These are phyloP conservation scores for Cyclostephanos tholiformis DNA, from an alignment of 108 stramenopile genomes.

Conservation along the genomic window DNA sequence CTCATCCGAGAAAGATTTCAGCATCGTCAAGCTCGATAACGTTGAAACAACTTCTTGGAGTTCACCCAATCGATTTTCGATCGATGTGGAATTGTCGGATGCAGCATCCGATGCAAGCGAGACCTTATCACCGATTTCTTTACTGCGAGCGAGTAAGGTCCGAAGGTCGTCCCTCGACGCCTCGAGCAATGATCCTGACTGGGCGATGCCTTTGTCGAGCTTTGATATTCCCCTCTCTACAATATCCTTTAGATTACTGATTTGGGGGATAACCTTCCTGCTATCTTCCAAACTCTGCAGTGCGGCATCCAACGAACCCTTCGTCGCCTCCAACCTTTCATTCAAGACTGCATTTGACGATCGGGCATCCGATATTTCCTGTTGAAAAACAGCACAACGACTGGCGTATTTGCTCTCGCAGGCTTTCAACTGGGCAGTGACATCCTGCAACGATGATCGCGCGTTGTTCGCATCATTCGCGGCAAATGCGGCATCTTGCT, in stretches of 20 bases:
- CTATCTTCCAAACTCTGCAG: slow-evolving; percentile 5
- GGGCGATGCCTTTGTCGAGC: slow-evolving; percentile 1
- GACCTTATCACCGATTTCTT: background rate
- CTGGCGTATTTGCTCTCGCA: slow-evolving; percentile 25
- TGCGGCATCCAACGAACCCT: slow-evolving; percentile 10
- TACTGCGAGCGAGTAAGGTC: background rate
- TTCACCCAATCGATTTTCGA: slow-evolving; percentile 13
- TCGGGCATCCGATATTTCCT: slow-evolving; percentile 12
- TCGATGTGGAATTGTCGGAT: background rate
- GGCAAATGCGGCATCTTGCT: slow-evolving; percentile 12
- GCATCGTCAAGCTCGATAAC: background rate
- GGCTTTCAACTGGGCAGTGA: slow-evolving; percentile 22
- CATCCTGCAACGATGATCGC: background rate
- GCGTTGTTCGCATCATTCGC: slow-evolving; percentile 1
- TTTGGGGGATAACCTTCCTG: slow-evolving; percentile 7
- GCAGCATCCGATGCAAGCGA: background rate
- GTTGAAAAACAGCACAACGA: slow-evolving; percentile 18
- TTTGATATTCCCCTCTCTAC: slow-evolving; percentile 3
- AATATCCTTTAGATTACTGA: slow-evolving; percentile 14
- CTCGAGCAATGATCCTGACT: slow-evolving; percentile 19
- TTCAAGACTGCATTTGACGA: slow-evolving; percentile 15
- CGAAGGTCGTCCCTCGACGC: slow-evolving; percentile 10
- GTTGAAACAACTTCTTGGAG: slow-evolving; percentile 5
- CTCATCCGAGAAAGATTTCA: background rate
- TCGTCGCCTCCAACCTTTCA: background rate